phyloP scores from a whole-genome alignment of 225 moss, liverwort and hornwort genomes.

The Polytrichum formosum region DNA sequence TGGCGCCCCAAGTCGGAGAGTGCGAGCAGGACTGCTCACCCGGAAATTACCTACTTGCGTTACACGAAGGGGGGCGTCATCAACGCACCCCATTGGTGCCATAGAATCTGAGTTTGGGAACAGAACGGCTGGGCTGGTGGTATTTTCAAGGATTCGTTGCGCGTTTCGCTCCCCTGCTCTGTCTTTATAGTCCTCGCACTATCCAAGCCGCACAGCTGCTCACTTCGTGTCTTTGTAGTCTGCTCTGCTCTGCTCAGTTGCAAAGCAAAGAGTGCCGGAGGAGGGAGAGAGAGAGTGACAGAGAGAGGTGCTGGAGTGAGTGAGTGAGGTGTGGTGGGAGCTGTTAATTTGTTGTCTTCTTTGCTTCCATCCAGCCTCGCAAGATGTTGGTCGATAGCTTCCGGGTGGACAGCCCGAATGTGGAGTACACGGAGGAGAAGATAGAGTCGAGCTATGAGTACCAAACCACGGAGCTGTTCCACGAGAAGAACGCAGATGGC shows the following conservation, averaged over 20 bases:
- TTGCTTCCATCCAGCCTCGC: neutral
- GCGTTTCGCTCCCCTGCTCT: constrained; percentile 12
- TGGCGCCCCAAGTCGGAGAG: too few relatives aligned
- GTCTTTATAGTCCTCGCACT: constrained; percentile 11
- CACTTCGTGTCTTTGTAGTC: neutral
- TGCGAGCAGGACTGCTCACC: too few relatives aligned
- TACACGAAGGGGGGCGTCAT: too few relatives aligned
- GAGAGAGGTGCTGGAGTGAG: too few relatives aligned
- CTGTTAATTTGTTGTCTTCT: too few relatives aligned
- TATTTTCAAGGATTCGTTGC: constrained; percentile 20
- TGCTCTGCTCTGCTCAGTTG: neutral
- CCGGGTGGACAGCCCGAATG: constrained; percentile 83
- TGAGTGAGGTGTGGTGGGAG: neutral
- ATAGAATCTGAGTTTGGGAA: too few relatives aligned
- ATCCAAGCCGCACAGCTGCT: neutral
- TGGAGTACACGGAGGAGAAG: constrained; percentile 71
- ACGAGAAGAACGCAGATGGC: constrained; percentile 53
- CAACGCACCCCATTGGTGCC: too few relatives aligned
- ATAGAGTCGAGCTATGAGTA: constrained; percentile 79
- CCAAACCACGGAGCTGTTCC: constrained; percentile 76
- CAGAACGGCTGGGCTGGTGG: too few relatives aligned
- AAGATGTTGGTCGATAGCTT: constrained; percentile 94
- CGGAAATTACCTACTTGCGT: too few relatives aligned
- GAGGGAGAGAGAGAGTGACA: neutral
- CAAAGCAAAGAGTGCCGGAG: neutral